Evolutionary conservation across 2,329 filamentous ascomycete genomes (phyloP).

Genomic region (Fusarium vanettenii): DNA sequence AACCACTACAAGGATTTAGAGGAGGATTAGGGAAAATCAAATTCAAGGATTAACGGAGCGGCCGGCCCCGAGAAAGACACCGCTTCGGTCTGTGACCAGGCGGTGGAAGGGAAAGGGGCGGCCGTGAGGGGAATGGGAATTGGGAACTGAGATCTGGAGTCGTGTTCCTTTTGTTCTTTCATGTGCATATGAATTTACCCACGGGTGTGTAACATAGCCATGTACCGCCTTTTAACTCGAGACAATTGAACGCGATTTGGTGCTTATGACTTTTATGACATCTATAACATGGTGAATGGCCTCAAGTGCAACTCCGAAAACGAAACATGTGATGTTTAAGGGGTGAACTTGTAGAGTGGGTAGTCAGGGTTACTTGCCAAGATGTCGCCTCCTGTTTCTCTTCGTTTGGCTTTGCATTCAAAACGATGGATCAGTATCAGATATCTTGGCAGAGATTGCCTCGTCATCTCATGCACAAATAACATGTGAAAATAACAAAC

Average conservation of each 20-base stretch:
- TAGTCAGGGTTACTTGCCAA: neutral
- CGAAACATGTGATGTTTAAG: neutral
- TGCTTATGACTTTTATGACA: neutral
- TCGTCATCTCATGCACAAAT: neutral
- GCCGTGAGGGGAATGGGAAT: neutral
- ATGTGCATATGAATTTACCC: constrained; percentile 36
- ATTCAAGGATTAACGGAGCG: constrained; percentile 16
- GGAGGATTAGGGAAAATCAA: neutral
- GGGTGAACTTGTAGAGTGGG: neutral
- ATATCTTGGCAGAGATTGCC: neutral
- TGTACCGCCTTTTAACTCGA: constrained; percentile 23
- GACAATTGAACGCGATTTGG: constrained; percentile 14
- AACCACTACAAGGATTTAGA: constrained; percentile 6
- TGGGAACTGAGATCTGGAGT: constrained; percentile 31
- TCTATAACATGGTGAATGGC: neutral
- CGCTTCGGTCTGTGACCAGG: constrained; percentile 26
- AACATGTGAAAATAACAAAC: neutral
- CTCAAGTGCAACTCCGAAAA: neutral
- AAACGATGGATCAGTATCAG: neutral
- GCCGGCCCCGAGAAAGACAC: neutral
- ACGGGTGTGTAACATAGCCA: constrained; percentile 19
- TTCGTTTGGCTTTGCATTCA: neutral
- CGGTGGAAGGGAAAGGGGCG: neutral
- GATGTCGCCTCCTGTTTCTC: neutral
- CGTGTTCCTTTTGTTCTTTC: constrained; percentile 34